Evolutionary conservation across 179 eudicot species (phyloP), one percentile per base, ranked within the genome.

Genomic region (Sideroxylon spinosum): DNA sequence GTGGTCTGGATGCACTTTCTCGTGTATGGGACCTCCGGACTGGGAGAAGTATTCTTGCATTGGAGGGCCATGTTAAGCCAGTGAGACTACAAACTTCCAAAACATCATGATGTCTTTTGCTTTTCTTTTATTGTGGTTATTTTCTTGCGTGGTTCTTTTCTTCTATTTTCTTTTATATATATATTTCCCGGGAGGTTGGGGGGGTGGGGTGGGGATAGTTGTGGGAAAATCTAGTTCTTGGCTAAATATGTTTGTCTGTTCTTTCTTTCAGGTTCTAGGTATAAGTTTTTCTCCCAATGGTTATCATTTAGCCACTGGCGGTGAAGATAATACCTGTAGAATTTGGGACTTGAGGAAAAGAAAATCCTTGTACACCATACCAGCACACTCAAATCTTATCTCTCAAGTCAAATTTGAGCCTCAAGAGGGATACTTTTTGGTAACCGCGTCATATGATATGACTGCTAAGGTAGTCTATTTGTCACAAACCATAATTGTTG

Each of bases 1-100:
- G 95, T 85, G 99, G 98, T 16, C 84, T 95, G 11, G 99, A 95
- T 87, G 82, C 97, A 12, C 95, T 93, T 86, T 92, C 92, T 73
- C 97, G 97, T 76, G 97, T 93, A 17, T 95, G 98, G 99, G 99
- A 95, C 81, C 91, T 95, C 71, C 87, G 98, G 62, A 84, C 96
- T 50, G 97, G 99, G 77, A 90, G 89, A 89, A 93, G 98, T 85
- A 85, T 95, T 81, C 96, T 95, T 77, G 88, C 98, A 76, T 86
- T 95, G 32, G 98, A 95, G 88, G 99, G 98, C 69, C 98, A 95
- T 74, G 93, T 95, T 75, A 93, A 93, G 79, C 90, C 95, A 44
- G 98, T 95, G 77, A 85, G 91, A 56, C 56, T 25, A 46, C 13
- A 29, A 19, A 1, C 7, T 32, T 72, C 55, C 20, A 7, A 1